Conservation (phyloP, 2,329 filamentous ascomycete species). For the Talaromyces sp. region DNA sequence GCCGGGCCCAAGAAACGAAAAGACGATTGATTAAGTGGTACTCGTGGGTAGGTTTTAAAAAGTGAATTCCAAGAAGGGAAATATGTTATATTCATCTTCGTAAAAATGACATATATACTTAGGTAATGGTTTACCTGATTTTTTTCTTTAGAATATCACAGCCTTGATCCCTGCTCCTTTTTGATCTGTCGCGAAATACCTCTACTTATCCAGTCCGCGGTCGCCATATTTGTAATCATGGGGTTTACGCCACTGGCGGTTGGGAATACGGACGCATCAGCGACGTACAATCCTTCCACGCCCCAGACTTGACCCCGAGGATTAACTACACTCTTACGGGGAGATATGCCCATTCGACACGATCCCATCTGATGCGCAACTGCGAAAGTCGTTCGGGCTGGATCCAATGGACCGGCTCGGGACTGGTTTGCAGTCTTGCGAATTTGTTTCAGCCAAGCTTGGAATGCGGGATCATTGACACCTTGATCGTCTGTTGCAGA, state of each 20-base stretch:
- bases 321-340: background rate
- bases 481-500: background rate
- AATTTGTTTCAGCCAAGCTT: background rate
- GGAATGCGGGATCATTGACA: background rate
- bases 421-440: background rate
- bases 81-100: too few relatives aligned
- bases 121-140: too few relatives aligned
- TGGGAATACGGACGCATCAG: background rate
- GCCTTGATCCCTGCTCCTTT: background rate
- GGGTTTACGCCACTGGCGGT: background rate
- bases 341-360: background rate
- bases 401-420: background rate
- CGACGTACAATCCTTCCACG: background rate
- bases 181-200: background rate
- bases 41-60: too few relatives aligned
- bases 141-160: background rate
- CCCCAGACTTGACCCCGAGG: background rate
- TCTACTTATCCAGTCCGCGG: background rate
- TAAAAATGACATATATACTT: background rate
- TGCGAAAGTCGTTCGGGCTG: background rate
- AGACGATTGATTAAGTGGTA: too few relatives aligned
- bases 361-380: background rate
- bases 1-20: too few relatives aligned
- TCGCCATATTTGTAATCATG: background rate
- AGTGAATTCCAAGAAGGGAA: too few relatives aligned